Percentiles rank a stretch among this genome's conserved stretches.
These are phyloP conservation scores for Backusella psychrophila DNA, from an alignment of 192 early-diverging fungal species.

Conservation along the genomic window DNA sequence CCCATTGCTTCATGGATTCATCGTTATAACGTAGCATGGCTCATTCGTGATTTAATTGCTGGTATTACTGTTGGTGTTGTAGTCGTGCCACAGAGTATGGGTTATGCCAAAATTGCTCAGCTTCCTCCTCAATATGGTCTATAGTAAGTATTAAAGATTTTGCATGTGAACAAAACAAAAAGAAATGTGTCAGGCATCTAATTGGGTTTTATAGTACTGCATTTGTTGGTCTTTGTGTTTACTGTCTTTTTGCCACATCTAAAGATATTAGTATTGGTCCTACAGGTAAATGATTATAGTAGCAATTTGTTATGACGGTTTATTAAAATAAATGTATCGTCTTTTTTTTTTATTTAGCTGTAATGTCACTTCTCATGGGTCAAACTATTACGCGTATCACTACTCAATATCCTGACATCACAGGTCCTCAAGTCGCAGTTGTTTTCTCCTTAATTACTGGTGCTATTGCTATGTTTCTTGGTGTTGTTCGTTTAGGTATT, in stretches of 20 bases:
- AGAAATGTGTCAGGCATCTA: too few relatives aligned
- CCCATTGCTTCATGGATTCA: conserved; percentile 36
- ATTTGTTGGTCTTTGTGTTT: conserved; percentile 34
- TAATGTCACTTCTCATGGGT: conserved; percentile 76
- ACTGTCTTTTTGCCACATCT: conserved; percentile 75
- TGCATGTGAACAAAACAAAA: neutral
- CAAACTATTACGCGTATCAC: conserved; percentile 55
- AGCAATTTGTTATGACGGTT: neutral
- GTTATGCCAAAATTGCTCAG: conserved; percentile 70
- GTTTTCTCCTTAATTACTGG: conserved; percentile 76
- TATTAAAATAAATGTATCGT: neutral
- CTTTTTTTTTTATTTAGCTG: conserved; percentile 37
- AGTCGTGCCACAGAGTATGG: conserved; percentile 67
- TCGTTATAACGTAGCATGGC: conserved; percentile 46
- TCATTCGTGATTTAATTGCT: conserved; percentile 58
- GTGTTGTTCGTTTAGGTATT: conserved; percentile 82
- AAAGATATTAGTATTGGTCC: conserved; percentile 76
- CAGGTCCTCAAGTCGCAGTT: conserved; percentile 53
- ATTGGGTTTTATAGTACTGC: conserved; percentile 36
- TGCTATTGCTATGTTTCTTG: conserved; percentile 66
- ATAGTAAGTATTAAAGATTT: conserved; percentile 45
- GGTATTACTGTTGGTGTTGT: conserved; percentile 52
- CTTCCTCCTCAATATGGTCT: conserved; percentile 74
- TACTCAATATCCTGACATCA: conserved; percentile 19
- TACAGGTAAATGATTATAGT: conserved; percentile 18